phyloP scores from a whole-genome alignment of 306 rosid genomes.

The Abrus pulchellus region DNA sequence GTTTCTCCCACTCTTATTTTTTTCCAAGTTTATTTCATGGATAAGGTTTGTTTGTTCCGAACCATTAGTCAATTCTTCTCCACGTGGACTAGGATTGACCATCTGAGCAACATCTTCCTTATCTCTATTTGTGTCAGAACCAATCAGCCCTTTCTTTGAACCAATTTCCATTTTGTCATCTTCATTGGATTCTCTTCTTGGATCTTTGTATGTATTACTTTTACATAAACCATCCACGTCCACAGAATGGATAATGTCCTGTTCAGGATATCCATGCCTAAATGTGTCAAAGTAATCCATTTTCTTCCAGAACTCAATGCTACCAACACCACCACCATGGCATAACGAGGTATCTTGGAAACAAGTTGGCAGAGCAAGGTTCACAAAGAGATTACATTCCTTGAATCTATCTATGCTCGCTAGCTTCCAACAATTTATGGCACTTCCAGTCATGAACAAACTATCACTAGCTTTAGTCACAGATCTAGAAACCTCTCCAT shows the following conservation, averaged over 20 bases:
- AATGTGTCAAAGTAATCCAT: conserved; percentile 20
- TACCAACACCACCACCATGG: conserved; percentile 31
- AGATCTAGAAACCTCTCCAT: conserved; percentile 40
- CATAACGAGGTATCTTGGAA: conserved; percentile 28
- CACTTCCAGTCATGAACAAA: conserved; percentile 25
- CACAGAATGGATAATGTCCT: conserved; percentile 21
- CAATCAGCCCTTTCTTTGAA: conserved; percentile 22
- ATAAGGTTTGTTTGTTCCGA: conserved; percentile 38
- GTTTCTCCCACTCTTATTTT: conserved; percentile 40
- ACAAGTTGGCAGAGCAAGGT: conserved; percentile 42
- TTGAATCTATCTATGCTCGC: conserved; percentile 20
- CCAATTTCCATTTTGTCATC: conserved; percentile 40
- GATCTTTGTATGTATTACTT: conserved; percentile 39
- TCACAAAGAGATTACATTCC: conserved; percentile 36
- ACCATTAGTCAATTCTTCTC: conserved; percentile 42
- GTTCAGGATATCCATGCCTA: conserved; percentile 41
- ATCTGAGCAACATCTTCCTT: conserved; percentile 42
- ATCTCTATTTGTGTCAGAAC: conserved; percentile 30
- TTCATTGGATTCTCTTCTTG: conserved; percentile 40
- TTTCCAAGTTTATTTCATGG: conserved; percentile 43
- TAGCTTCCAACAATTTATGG: conserved; percentile 36
- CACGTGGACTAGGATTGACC: conserved; percentile 37
- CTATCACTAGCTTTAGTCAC: background rate
- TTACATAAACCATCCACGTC: conserved; percentile 36
- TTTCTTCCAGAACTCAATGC: conserved; percentile 34